These are phyloP conservation scores for Kingdonia uniflora DNA, from an alignment of 164 flowering plant species.

Conservation along the genomic window DNA sequence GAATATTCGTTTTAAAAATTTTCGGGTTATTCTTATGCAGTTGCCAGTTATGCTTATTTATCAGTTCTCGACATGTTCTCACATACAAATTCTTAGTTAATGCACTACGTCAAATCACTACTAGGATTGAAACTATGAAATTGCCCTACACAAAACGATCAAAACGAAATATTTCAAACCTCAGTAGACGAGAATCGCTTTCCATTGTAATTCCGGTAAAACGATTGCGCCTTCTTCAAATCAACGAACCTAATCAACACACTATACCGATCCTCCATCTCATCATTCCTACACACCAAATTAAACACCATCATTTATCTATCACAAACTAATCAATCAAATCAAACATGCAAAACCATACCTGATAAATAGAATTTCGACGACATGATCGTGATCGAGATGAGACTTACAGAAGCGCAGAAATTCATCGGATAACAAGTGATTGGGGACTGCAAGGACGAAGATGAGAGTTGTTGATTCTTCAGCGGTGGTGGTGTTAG, in stretches of 20 bases:
- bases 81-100: too few relatives aligned
- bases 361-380: slow-evolving; percentile 61
- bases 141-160: too few relatives aligned
- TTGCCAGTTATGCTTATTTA: too few relatives aligned
- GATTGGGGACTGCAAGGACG: slow-evolving; percentile 77
- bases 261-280: slow-evolving; percentile 78
- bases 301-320: background rate
- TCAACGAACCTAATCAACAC: slow-evolving; percentile 47
- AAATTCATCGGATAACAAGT: slow-evolving; percentile 55
- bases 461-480: slow-evolving; percentile 39
- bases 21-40: too few relatives aligned
- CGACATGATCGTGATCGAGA: slow-evolving; percentile 32
- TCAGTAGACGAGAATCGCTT: slow-evolving; percentile 50
- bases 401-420: slow-evolving; percentile 50
- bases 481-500: slow-evolving; percentile 10
- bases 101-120: too few relatives aligned
- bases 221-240: slow-evolving; percentile 45
- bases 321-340: background rate
- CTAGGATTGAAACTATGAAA: too few relatives aligned
- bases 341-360: too few relatives aligned
- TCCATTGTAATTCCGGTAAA: slow-evolving; percentile 53
- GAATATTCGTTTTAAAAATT: too few relatives aligned
- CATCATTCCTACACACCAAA: slow-evolving; percentile 58
- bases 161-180: slow-evolving; percentile 25
- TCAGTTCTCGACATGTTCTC: too few relatives aligned